These are phyloP conservation scores for Fusarium nygamai DNA, from an alignment of 2,329 filamentous ascomycete genomes.

Conservation along the genomic window DNA sequence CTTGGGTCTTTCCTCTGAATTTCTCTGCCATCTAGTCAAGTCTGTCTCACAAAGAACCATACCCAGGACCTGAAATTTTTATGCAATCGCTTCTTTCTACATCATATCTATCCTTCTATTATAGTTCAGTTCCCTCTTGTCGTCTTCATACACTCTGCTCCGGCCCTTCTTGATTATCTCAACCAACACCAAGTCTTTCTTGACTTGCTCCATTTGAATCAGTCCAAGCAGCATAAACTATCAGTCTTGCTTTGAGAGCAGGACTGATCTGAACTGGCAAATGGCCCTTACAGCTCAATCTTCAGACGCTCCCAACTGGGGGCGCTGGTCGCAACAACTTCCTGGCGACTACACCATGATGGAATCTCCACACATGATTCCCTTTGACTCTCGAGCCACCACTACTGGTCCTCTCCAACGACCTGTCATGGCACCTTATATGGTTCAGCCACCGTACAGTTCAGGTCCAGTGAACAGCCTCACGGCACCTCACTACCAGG, in stretches of 20 bases:
- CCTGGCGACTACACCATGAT: slow-evolving; percentile 60
- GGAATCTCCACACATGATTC: slow-evolving; percentile 57
- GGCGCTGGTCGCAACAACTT: slow-evolving; percentile 64
- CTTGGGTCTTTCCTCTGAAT: slow-evolving; percentile 41
- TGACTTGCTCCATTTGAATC: slow-evolving; percentile 2
- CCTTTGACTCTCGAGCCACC: slow-evolving; percentile 58
- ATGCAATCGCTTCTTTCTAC: slow-evolving; percentile 27
- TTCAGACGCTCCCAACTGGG: slow-evolving; percentile 60
- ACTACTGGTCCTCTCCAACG: slow-evolving; percentile 54
- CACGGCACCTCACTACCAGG: slow-evolving; percentile 54
- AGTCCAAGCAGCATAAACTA: not conserved
- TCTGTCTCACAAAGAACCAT: slow-evolving; percentile 38
- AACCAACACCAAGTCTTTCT: slow-evolving; percentile 12
- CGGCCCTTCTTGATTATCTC: not conserved
- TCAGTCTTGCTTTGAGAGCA: slow-evolving; percentile 41
- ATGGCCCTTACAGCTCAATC: slow-evolving; percentile 62
- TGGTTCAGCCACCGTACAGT: slow-evolving; percentile 56
- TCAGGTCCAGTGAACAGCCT: slow-evolving; percentile 55
- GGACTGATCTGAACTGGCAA: slow-evolving; percentile 38
- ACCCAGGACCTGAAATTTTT: slow-evolving; percentile 28
- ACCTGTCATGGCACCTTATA: slow-evolving; percentile 57
- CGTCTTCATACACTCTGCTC: slow-evolving; percentile 17
- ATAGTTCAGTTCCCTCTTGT: slow-evolving; percentile 4
- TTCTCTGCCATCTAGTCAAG: slow-evolving; percentile 35
- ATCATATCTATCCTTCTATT: slow-evolving; percentile 14